Conservation (phyloP, 1,139 yeast genomes). For the Protomyces arabidopsidicola region DNA sequence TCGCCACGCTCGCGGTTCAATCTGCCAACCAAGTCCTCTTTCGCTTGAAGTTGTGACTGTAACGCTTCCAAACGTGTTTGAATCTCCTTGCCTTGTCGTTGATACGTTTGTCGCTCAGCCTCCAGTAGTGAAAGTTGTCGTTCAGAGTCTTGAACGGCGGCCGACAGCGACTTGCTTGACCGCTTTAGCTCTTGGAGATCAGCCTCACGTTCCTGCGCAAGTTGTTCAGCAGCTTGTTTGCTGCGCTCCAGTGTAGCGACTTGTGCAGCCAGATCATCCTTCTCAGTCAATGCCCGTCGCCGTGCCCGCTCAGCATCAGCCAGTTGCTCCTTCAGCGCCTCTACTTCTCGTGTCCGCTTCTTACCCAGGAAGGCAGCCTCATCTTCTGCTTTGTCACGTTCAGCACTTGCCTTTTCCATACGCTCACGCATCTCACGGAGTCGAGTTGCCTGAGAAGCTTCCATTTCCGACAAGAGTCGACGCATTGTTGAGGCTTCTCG, state of each 20-base stretch:
- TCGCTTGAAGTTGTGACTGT: slow-evolving; percentile 44
- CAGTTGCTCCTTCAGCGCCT: slow-evolving; percentile 39
- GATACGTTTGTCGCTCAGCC: slow-evolving; percentile 38
- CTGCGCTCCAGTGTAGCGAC: slow-evolving; percentile 32
- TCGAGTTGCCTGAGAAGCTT: slow-evolving; percentile 52
- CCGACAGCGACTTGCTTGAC: slow-evolving; percentile 33
- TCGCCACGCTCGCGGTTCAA: neutral
- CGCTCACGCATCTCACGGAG: slow-evolving; percentile 48
- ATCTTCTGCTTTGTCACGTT: slow-evolving; percentile 55
- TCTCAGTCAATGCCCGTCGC: slow-evolving; percentile 37
- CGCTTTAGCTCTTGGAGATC: slow-evolving; percentile 30
- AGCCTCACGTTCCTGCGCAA: slow-evolving; percentile 35
- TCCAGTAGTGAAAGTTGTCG: slow-evolving; percentile 37
- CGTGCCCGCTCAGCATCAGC: slow-evolving; percentile 38
- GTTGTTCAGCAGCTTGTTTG: slow-evolving; percentile 37
- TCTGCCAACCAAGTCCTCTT: slow-evolving; percentile 5
- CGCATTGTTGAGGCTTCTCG: slow-evolving; percentile 73
- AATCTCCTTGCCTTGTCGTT: slow-evolving; percentile 40
- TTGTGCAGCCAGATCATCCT: slow-evolving; percentile 32
- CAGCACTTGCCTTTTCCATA: slow-evolving; percentile 50
- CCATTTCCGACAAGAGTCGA: slow-evolving; percentile 61
- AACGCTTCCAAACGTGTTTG: slow-evolving; percentile 40
- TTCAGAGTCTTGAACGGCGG: slow-evolving; percentile 35
- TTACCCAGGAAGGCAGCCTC: slow-evolving; percentile 50
- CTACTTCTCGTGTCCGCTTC: slow-evolving; percentile 50